Percentiles rank a stretch among this genome's conserved stretches.
phyloP scores from a whole-genome alignment of 2,329 filamentous ascomycete species.

The Grosmannia serpens region DNA sequence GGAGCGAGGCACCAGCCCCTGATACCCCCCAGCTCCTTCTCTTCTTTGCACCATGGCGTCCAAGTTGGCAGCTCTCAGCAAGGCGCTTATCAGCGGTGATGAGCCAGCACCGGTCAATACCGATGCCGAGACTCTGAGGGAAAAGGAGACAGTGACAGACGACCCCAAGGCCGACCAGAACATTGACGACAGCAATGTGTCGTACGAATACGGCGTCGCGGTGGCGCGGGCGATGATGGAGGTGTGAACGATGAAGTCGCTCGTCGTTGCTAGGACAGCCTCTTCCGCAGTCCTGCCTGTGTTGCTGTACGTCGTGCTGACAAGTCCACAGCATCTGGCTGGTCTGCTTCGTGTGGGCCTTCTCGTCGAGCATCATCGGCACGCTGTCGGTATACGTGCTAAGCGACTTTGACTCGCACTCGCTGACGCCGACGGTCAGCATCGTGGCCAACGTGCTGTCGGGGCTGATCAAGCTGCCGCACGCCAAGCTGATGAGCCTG shows the following conservation, averaged over 20 bases:
- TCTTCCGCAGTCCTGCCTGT: too few relatives aligned
- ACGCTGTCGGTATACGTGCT: constrained; percentile 21
- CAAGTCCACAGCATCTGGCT: constrained; percentile 11
- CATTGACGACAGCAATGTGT: constrained; percentile 14
- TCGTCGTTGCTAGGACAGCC: too few relatives aligned
- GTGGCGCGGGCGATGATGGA: constrained; percentile 33
- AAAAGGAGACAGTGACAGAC: too few relatives aligned
- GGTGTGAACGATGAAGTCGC: constrained; percentile 23
- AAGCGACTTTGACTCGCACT: constrained; percentile 9
- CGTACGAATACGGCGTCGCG: constrained; percentile 32
- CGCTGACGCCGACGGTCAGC: constrained; percentile 9
- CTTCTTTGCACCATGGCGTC: too few relatives aligned
- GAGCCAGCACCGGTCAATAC: too few relatives aligned
- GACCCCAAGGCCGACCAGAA: constrained; percentile 10
- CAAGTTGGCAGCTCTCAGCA: too few relatives aligned
- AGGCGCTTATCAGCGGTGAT: too few relatives aligned
- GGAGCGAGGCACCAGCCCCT: too few relatives aligned
- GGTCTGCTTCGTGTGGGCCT: constrained; percentile 17
- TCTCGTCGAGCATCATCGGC: constrained; percentile 23
- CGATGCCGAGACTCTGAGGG: too few relatives aligned
- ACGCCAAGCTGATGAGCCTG: constrained; percentile 47
- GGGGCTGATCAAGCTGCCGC: constrained; percentile 38
- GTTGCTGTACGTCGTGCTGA: too few relatives aligned
- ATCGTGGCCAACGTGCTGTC: constrained; percentile 29
- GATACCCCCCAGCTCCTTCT: too few relatives aligned